These are phyloP conservation scores for Sarocladium brachiariae DNA, from an alignment of 2,329 filamentous ascomycete species.

Conservation along the genomic window DNA sequence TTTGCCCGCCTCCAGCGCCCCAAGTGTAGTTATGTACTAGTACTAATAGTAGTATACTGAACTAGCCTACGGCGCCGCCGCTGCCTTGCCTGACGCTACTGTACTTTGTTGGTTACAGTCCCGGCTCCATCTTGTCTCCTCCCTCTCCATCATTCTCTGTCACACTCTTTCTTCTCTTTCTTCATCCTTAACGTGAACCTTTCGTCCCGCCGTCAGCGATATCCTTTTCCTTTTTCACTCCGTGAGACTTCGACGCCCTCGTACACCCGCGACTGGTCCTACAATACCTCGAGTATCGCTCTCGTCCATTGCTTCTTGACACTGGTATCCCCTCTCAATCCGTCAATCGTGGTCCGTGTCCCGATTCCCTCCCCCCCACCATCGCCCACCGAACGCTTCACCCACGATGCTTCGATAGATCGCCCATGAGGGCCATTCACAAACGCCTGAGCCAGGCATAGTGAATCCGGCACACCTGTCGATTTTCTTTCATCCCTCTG, in stretches of 20 bases:
- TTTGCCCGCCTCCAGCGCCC: not conserved
- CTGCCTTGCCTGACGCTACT: not conserved
- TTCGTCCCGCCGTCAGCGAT: not conserved
- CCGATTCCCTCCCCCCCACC: conserved; percentile 3
- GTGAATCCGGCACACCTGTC: conserved; percentile 5
- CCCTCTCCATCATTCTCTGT: not conserved
- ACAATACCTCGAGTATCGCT: not conserved
- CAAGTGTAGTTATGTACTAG: no score
- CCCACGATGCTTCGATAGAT: conserved; percentile 8
- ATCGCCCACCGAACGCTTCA: conserved; percentile 4
- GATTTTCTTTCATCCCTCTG: not conserved
- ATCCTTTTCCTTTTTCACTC: not conserved
- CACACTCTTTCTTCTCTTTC: not conserved
- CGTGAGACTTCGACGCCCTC: not conserved
- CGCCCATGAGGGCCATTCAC: conserved; percentile 6
- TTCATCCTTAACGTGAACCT: not conserved
- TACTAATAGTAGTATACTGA: no score
- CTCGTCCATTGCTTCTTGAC: not conserved
- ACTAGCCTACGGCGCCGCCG: no score
- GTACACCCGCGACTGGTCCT: not conserved
- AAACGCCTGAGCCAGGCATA: not conserved
- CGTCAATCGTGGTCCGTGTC: not conserved
- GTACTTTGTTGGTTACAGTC: not conserved
- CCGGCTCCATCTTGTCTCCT: not conserved
- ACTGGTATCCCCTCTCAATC: not conserved